These are phyloP conservation scores for Pseudotsuga menziesii DNA, from an alignment of 75 land plant genomes.

Conservation along the genomic window DNA sequence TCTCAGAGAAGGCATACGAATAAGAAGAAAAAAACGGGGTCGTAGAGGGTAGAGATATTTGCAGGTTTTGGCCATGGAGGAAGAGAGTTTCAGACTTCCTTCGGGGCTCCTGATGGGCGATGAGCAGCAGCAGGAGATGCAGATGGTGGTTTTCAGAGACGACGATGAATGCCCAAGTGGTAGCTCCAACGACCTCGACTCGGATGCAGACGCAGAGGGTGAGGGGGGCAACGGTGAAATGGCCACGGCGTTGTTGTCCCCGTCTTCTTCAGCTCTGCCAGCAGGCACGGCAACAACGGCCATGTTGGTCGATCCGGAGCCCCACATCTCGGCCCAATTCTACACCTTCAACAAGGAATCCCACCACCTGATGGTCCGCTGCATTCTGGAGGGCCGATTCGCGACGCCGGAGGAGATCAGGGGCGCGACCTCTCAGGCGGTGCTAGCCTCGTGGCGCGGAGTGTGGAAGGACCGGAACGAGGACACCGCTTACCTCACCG, in stretches of 20 bases:
- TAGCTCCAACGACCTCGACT: conserved; percentile 2
- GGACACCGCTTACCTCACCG: conserved; percentile 82
- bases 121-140: background rate
- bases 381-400: conserved; percentile 49
- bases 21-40: no score
- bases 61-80: background rate
- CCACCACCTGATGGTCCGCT: conserved; percentile 72
- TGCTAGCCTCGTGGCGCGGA: conserved; percentile 65
- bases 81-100: conserved; percentile 1
- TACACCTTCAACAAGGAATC: conserved; percentile 81
- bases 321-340: conserved; percentile 76
- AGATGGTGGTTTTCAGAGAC: conserved; percentile 13
- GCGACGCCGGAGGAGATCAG: conserved; percentile 73
- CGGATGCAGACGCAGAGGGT: conserved; percentile 9
- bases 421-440: conserved; percentile 47
- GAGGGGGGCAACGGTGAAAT: background rate
- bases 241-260: background rate
- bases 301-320: conserved; percentile 43
- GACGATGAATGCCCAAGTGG: conserved; percentile 7
- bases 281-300: background rate
- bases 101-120: conserved; percentile 5
- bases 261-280: background rate
- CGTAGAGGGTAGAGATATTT: no score
- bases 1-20: no score
- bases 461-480: conserved; percentile 97